These are phyloP conservation scores for Neofusicoccum laricinum DNA, from an alignment of 2,329 filamentous ascomycete species.

Conservation along the genomic window DNA sequence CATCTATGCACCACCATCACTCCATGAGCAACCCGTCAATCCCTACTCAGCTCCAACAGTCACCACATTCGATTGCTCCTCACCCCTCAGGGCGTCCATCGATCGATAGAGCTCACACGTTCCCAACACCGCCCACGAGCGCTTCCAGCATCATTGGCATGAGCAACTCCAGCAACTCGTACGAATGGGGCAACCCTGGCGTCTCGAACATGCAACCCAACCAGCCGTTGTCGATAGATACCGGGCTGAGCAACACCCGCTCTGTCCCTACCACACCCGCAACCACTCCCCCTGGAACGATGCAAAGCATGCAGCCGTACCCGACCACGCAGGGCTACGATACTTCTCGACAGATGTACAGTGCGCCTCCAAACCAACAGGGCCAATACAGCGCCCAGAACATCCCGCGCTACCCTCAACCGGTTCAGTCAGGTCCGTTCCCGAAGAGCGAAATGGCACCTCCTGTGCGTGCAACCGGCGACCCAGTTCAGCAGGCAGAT, in stretches of 20 bases:
- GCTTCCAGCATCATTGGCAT: constrained; percentile 83
- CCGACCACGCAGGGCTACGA: constrained; percentile 72
- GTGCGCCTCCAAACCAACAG: constrained; percentile 62
- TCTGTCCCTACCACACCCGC: constrained; percentile 90
- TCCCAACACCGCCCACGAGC: constrained; percentile 89
- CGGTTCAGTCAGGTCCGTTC: constrained; percentile 57
- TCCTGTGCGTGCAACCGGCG: constrained; percentile 63
- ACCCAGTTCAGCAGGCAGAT: constrained; percentile 61
- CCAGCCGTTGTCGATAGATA: constrained; percentile 79
- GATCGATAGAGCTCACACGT: constrained; percentile 83
- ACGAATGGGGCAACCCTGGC: constrained; percentile 67
- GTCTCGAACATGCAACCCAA: constrained; percentile 52
- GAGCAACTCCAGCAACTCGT: constrained; percentile 68
- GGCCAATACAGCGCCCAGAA: constrained; percentile 63
- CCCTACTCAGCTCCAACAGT: constrained; percentile 62
- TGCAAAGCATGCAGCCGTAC: constrained; percentile 79
- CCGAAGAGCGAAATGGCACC: constrained; percentile 62
- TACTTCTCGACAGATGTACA: constrained; percentile 74
- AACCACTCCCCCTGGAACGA: constrained; percentile 78
- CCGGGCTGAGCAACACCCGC: constrained; percentile 70
- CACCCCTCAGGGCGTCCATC: constrained; percentile 63
- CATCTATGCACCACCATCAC: constrained; percentile 69
- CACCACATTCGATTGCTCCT: constrained; percentile 61
- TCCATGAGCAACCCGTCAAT: constrained; percentile 60
- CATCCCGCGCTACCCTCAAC: constrained; percentile 64